phyloP scores from a whole-genome alignment of 129 eudicot species.

The Lactuca sativa region DNA sequence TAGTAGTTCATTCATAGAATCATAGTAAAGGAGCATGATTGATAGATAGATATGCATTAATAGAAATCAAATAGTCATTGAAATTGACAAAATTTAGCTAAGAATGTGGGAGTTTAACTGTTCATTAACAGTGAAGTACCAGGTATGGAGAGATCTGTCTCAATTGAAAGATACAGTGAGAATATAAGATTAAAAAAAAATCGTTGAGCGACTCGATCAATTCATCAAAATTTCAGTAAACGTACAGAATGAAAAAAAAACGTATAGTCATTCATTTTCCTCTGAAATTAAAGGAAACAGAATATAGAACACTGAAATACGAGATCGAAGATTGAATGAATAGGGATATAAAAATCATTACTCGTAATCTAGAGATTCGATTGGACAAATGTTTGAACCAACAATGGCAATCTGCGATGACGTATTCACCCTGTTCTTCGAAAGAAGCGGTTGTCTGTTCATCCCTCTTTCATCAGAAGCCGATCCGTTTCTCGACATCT shows the following conservation, averaged over 20 bases:
- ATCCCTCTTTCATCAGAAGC: slow-evolving; percentile 28
- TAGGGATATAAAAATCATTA: slow-evolving; percentile 25
- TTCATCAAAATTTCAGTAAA: neutral
- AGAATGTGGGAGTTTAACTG: too few species aligned
- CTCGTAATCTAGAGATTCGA: slow-evolving; percentile 97
- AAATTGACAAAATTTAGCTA: neutral
- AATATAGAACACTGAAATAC: neutral
- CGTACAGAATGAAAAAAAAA: neutral
- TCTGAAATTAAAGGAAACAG: slow-evolving; percentile 2
- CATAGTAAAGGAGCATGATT: slow-evolving; percentile 2
- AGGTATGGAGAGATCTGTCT: neutral
- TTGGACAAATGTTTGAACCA: slow-evolving; percentile 85
- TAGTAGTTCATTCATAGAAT: neutral
- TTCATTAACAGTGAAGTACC: too few species aligned
- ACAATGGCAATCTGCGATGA: slow-evolving; percentile 95
- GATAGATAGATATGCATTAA: neutral
- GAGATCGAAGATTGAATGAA: neutral
- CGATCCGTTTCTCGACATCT: slow-evolving; percentile 42
- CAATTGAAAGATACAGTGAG: neutral
- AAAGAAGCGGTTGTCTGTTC: slow-evolving; percentile 56
- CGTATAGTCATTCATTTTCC: neutral
- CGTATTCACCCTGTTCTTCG: slow-evolving; percentile 57
- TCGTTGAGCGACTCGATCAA: too few species aligned
- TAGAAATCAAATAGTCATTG: neutral
- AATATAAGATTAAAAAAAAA: neutral